Evolutionary conservation across 1,284 basidiomycete genomes (phyloP).

Genomic region (Malassezia pachydermatis): DNA sequence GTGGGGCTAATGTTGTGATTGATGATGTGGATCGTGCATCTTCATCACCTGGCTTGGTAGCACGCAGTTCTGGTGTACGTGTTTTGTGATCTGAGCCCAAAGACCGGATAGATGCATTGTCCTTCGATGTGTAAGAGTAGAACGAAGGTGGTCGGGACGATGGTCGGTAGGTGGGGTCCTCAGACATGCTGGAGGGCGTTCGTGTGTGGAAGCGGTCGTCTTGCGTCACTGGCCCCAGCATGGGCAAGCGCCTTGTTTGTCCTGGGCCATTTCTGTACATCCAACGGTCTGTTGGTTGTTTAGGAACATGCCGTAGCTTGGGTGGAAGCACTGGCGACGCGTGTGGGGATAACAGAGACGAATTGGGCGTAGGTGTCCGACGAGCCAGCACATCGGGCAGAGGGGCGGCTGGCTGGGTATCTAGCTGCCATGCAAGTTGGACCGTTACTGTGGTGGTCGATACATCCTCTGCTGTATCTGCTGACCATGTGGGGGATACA

Average conservation of each 20-base stretch:
- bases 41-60: constrained; percentile 1
- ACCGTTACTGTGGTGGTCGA: too few species aligned
- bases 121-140: not conserved
- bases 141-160: constrained; percentile 10
- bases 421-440: too few species aligned
- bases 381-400: too few species aligned
- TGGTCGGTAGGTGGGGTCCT: too few species aligned
- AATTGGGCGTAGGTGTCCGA: too few species aligned
- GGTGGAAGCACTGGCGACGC: not conserved
- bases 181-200: not conserved
- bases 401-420: too few species aligned
- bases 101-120: not conserved
- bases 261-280: constrained; percentile 42
- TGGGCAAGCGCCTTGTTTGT: constrained; percentile 4
- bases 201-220: not conserved
- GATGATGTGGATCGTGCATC: constrained; percentile 6
- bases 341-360: too few species aligned
- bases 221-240: constrained; percentile 5
- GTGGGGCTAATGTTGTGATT: not conserved
- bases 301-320: constrained; percentile 20
- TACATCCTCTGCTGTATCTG: too few species aligned
- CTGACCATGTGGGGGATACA: too few species aligned
- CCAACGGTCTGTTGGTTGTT: constrained; percentile 29
- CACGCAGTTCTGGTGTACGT: not conserved
- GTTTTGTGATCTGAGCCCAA: not conserved